Evolutionary conservation across 352 stramenopile genomes (phyloP).

Genomic region (Globisporangium uncinulatum): DNA sequence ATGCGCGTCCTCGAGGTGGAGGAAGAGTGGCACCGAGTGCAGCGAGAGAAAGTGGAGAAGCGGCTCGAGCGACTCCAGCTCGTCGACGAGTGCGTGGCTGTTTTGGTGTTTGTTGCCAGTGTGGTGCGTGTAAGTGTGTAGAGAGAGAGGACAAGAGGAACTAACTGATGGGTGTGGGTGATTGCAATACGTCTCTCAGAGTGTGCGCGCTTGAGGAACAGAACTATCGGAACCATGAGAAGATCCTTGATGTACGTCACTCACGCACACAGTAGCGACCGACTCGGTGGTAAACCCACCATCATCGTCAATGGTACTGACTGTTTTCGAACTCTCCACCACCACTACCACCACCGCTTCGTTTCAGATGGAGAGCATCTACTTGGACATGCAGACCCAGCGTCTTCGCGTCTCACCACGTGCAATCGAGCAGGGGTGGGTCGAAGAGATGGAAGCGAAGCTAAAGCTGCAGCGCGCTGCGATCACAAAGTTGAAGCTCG

Average conservation of each 20-base stretch:
- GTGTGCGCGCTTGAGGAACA: slow-evolving; percentile 61
- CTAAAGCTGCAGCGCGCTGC: slow-evolving; percentile 47
- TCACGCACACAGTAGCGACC: background rate
- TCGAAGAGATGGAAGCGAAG: slow-evolving; percentile 79
- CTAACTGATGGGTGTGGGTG: background rate
- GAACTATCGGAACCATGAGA: slow-evolving; percentile 51
- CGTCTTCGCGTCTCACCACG: slow-evolving; percentile 62
- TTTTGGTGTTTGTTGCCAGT: background rate
- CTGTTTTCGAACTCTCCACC: too few species aligned
- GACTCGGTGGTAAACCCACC: too few species aligned
- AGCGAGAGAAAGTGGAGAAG: slow-evolving; percentile 50
- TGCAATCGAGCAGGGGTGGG: slow-evolving; percentile 75
- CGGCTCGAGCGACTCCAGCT: slow-evolving; percentile 53
- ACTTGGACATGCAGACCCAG: slow-evolving; percentile 77
- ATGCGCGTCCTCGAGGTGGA: slow-evolving; percentile 68
- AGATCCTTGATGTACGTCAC: slow-evolving; percentile 52
- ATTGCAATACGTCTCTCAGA: slow-evolving; percentile 15
- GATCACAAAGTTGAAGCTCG: slow-evolving; percentile 60
- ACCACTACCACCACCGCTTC: too few species aligned
- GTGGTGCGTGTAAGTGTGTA: background rate
- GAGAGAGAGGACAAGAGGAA: too few species aligned
- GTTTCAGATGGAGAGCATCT: slow-evolving; percentile 68
- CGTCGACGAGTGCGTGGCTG: slow-evolving; percentile 33
- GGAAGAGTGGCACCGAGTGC: slow-evolving; percentile 54
- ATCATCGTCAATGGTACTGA: too few species aligned